Percentiles rank a stretch among this genome's conserved stretches.
phyloP scores from a whole-genome alignment of 495 filamentous ascomycete genomes.

The Aspergillus carlsbadensis region DNA sequence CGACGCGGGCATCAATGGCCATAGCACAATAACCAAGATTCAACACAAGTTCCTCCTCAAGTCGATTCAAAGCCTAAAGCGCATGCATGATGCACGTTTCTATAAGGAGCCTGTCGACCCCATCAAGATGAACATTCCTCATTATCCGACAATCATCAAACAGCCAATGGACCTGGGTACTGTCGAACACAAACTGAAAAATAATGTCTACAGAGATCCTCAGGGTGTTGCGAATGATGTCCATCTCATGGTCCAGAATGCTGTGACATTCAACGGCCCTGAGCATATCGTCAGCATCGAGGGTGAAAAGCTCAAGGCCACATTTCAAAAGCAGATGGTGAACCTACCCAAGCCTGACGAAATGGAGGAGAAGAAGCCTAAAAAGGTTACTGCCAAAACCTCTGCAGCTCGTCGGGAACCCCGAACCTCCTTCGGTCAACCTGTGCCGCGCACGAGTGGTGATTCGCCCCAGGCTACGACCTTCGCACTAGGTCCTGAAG shows the following conservation, averaged over 20 bases:
- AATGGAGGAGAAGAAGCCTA: slow-evolving; percentile 60
- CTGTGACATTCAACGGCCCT: slow-evolving; percentile 75
- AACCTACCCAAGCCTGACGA: slow-evolving; percentile 51
- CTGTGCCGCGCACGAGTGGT: slow-evolving; percentile 33
- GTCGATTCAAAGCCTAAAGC: slow-evolving; percentile 68
- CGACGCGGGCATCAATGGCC: slow-evolving; percentile 9
- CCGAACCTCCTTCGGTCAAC: slow-evolving; percentile 41
- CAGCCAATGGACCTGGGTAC: slow-evolving; percentile 79
- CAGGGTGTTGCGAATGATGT: slow-evolving; percentile 71
- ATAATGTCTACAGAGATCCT: slow-evolving; percentile 60
- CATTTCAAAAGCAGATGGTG: slow-evolving; percentile 59
- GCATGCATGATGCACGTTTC: slow-evolving; percentile 68
- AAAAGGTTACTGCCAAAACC: slow-evolving; percentile 51
- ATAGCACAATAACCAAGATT: slow-evolving; percentile 47
- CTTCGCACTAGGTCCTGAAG: slow-evolving; percentile 80
- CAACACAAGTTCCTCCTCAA: slow-evolving; percentile 57
- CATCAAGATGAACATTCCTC: slow-evolving; percentile 63
- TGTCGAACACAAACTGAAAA: slow-evolving; percentile 78
- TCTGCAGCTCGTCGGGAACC: slow-evolving; percentile 54
- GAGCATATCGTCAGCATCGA: slow-evolving; percentile 66
- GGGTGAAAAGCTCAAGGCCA: slow-evolving; percentile 59
- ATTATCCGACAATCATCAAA: slow-evolving; percentile 68
- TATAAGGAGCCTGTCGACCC: slow-evolving; percentile 77
- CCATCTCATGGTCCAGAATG: slow-evolving; percentile 71
- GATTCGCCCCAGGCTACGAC: slow-evolving; percentile 57